Evolutionary conservation across 306 rosid species (phyloP), one percentile per base, ranked within the genome.

Genomic region (Lathyrus oleraceus): DNA sequence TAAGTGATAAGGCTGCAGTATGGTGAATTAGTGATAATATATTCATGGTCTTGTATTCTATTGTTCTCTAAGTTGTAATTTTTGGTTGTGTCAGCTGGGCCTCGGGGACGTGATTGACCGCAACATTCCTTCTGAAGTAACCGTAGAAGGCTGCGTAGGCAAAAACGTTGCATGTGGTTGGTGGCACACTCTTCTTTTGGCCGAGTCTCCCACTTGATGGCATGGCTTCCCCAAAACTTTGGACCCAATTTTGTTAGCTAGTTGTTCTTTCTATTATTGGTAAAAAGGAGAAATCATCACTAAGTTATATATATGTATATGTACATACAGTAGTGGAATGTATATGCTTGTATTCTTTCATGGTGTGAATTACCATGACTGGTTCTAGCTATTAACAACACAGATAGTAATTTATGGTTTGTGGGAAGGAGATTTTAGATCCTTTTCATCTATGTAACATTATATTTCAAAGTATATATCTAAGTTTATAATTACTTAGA

Each of bases 151-250:
- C 23, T 81, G 85, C 69, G 76, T 77, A 23, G 85, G 97, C 0
- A 83, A 80, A 81, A 86, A 87, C 17, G 81, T 91, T 62, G 90
- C 93, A 1, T 95, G 99, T 52, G 99, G 99, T 45, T 95, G 99
- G 99, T 95, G 99, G 99, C 99, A 91, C 73, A 95, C 99, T 54
- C 85, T 95, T 62, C 91, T 95, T 68, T 63, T 89, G 21, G 95
- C 95, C 0, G 96, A 89, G 78, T 83, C 87, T 1, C 89, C 88
- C 60, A 79, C 87, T 30, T 91, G 88, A 88, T 70, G 79, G 6
- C 69, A 70, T 36, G 59, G 17, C 63, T 75, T 59, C 60, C 51
- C 4, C 11, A 12, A 25, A 60, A 70, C 81, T 23, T 71, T 72
- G 52, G 81, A 65, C 77, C 81, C 90, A 88, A 83, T 95, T 95